phyloP scores from a whole-genome alignment of 2,329 filamentous ascomycete genomes.

The Aspergillus pseudoglaucus region DNA sequence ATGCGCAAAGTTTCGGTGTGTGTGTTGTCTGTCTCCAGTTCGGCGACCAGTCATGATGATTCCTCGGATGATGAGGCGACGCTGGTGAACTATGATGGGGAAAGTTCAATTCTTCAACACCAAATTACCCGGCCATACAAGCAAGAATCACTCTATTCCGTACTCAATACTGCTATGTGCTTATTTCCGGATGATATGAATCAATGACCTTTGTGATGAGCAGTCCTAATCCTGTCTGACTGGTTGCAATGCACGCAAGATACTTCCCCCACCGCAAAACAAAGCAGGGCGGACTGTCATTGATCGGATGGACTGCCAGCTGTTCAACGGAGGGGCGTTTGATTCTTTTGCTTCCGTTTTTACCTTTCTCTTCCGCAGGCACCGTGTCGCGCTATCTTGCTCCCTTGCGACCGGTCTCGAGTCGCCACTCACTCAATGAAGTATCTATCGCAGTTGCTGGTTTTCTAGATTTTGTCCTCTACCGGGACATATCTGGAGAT shows the following conservation, averaged over 20 bases:
- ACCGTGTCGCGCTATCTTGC: not conserved
- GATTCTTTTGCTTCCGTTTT: not conserved
- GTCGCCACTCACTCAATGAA: not conserved
- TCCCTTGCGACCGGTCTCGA: not conserved
- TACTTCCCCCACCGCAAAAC: no score
- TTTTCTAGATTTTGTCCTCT: no score
- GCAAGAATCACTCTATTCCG: no score
- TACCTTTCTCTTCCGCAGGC: not conserved
- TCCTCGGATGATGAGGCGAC: not conserved
- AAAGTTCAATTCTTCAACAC: not conserved
- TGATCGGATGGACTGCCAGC: not conserved
- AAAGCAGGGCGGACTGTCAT: not conserved
- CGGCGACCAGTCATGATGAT: conserved; percentile 1
- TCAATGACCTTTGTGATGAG: no score
- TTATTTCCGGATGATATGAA: no score
- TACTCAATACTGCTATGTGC: no score
- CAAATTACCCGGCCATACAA: not conserved
- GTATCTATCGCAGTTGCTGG: not conserved
- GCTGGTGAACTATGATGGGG: not conserved
- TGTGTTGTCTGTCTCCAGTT: not conserved
- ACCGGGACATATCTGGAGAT: no score
- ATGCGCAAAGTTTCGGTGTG: conserved; percentile 18
- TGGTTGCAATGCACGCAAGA: no score
- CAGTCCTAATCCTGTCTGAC: no score
- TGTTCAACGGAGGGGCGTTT: not conserved